phyloP scores from a whole-genome alignment of 2,329 filamentous ascomycete species.

The Acrocalymma vagum region DNA sequence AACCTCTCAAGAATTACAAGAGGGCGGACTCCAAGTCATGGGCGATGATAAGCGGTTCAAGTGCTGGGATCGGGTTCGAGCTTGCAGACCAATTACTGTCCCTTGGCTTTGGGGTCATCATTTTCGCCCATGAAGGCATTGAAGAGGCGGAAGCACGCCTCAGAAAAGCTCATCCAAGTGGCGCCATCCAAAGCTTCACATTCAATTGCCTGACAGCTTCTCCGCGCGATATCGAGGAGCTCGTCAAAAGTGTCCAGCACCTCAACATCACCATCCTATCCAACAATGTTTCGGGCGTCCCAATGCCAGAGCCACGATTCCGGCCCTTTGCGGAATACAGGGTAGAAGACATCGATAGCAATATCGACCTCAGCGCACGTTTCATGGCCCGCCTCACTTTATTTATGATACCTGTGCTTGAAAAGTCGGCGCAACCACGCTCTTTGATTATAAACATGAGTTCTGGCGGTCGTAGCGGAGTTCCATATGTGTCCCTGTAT shows the following conservation, averaged over 20 bases:
- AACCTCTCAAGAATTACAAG: slow-evolving; percentile 4
- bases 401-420: slow-evolving; percentile 5
- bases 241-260: neutral
- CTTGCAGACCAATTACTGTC: slow-evolving; percentile 8
- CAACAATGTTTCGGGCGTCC: slow-evolving; percentile 12
- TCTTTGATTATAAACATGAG: slow-evolving; percentile 7
- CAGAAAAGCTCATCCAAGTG: slow-evolving; percentile 1
- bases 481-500: slow-evolving; percentile 9
- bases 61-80: slow-evolving; percentile 11
- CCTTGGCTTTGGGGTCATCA: slow-evolving; percentile 13
- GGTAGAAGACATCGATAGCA: slow-evolving; percentile 13
- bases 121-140: slow-evolving; percentile 8
- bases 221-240: slow-evolving; percentile 1
- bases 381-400: slow-evolving; percentile 12
- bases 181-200: slow-evolving; percentile 5
- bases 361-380: slow-evolving; percentile 7
- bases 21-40: neutral
- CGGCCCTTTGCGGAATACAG: slow-evolving; percentile 3
- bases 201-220: slow-evolving; percentile 9
- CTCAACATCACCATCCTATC: slow-evolving; percentile 6
- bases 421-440: slow-evolving; percentile 1
- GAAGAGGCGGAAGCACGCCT: neutral
- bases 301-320: slow-evolving; percentile 1
- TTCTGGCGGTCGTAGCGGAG: slow-evolving; percentile 4
- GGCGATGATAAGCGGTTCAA: slow-evolving; percentile 11